Evolutionary conservation across 352 stramenopile species (phyloP), one percentile per base, ranked within the genome.

Genomic region (Pythium sukuiense): DNA sequence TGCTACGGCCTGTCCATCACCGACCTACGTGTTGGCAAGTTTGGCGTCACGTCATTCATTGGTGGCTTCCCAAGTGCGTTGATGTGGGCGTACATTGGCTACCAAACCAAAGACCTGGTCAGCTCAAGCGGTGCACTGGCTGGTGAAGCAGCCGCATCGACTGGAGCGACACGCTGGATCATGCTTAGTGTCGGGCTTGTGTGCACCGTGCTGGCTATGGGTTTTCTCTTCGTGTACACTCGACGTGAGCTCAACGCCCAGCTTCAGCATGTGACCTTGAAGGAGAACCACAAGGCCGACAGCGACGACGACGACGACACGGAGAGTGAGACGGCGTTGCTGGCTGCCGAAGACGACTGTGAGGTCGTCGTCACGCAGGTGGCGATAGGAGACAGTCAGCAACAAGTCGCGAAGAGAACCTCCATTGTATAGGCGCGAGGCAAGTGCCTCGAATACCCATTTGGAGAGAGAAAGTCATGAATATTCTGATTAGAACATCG

Each of bases 1-100:
- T 90, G 77, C 71, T 93, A 89, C 67, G 82, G 80, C 37, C 74
- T 93, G 13, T 80, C 84, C 35, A 81, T 93, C 35, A 85, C 81
- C 1, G 78, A 91, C 58, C 68, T 91, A 43, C 77, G 73, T 8
- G 75, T 76, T 24, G 65, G 77, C 37, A 72, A 77, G 50, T 92
- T 92, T 62, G 67, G 74, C 0, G 55, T 85, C 30, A 86, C 84
- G 20, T 87, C 81, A 41, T 72, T 87, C 35, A 56, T 89, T 20
- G 81, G 77, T 1, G 76, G 79, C 32, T 53, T 85, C 16, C 80
- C 79, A 1, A 81, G 85, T 53, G 81, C 84, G 11, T 46, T 88
- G 35, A 55, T 93, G 18, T 87, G 84, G 80, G 71, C 82, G 20
- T 88, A 88, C 52, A 82, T 92, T 30, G 83, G 83, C 27, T 68